phyloP scores from a whole-genome alignment of 2,329 filamentous ascomycete genomes.

The Raffaelea deltoideospora region DNA sequence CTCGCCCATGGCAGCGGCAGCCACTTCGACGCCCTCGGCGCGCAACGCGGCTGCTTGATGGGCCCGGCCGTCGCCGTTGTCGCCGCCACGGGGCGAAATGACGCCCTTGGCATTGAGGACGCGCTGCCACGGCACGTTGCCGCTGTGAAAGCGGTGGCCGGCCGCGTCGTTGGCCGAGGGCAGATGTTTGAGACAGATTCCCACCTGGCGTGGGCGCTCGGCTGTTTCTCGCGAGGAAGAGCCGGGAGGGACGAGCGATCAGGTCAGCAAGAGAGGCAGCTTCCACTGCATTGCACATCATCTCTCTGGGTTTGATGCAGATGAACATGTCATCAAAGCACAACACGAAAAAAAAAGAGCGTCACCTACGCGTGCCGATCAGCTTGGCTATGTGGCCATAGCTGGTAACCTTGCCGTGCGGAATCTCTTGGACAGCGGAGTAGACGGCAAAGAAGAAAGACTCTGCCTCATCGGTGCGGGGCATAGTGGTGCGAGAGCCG shows the following conservation, averaged over 20 bases:
- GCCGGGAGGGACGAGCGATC: background rate
- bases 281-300: no score
- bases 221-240: constrained; percentile 26
- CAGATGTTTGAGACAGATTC: constrained; percentile 78
- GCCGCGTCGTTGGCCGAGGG: constrained; percentile 12
- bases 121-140: constrained; percentile 86
- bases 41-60: constrained; percentile 34
- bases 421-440: constrained; percentile 71
- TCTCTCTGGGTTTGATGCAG: no score
- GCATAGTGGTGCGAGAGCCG: constrained; percentile 29
- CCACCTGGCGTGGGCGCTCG: constrained; percentile 68
- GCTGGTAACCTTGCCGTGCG: constrained; percentile 66
- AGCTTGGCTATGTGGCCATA: constrained; percentile 71
- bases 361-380: constrained; percentile 51
- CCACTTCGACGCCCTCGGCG: constrained; percentile 38
- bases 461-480: constrained; percentile 57
- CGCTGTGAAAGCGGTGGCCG: constrained; percentile 49
- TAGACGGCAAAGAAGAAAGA: constrained; percentile 70
- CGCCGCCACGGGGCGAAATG: constrained; percentile 55
- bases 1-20: constrained; percentile 32
- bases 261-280: background rate
- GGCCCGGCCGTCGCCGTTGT: constrained; percentile 9
- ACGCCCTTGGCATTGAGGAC: constrained; percentile 77
- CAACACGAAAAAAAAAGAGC: background rate
- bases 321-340: no score